These are phyloP conservation scores for Gossypium ekmanianum DNA, from an alignment of 345 rosid species.

Conservation along the genomic window DNA sequence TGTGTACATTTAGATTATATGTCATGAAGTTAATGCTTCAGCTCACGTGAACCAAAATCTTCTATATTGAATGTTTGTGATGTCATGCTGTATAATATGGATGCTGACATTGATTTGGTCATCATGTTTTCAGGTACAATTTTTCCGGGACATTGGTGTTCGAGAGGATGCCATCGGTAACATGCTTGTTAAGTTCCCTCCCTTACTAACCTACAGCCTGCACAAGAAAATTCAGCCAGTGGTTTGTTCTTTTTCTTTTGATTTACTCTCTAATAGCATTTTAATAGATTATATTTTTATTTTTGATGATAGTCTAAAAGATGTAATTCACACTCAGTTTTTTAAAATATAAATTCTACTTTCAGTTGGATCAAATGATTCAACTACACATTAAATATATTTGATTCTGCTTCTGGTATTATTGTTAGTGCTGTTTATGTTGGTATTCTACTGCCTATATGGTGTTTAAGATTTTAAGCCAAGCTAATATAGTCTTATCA, in stretches of 20 bases:
- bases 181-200: slow-evolving; percentile 89
- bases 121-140: slow-evolving; percentile 51
- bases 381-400: background rate
- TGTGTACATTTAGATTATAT: slow-evolving; percentile 2
- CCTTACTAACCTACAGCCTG: slow-evolving; percentile 38
- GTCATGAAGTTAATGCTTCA: background rate
- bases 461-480: background rate
- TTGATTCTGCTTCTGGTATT: slow-evolving; percentile 6
- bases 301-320: background rate
- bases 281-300: background rate
- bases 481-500: background rate
- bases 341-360: too few species aligned
- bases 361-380: background rate
- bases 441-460: background rate
- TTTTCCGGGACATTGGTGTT: slow-evolving; percentile 78
- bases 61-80: background rate
- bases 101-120: slow-evolving; percentile 3
- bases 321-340: background rate
- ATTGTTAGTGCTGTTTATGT: background rate
- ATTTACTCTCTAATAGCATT: background rate
- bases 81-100: slow-evolving; percentile 7
- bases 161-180: slow-evolving; percentile 76
- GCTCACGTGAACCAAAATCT: background rate
- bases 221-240: slow-evolving; percentile 86
- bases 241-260: slow-evolving; percentile 45